Evolutionary conservation across 306 rosid species (phyloP).

Genomic region (Trifolium fragiferum): DNA sequence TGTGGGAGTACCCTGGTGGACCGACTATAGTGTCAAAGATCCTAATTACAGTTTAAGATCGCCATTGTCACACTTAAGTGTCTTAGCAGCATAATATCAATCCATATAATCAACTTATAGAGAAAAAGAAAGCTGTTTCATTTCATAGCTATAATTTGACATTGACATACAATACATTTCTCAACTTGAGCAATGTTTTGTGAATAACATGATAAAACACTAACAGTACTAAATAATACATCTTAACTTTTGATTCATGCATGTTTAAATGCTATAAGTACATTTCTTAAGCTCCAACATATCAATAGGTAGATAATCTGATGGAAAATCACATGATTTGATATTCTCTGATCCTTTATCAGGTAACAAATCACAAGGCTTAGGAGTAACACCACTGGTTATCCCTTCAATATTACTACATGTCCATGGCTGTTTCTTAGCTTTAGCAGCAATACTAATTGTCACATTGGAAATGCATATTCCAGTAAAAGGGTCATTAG

Average conservation of each 20-base stretch:
- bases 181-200: conserved; percentile 36
- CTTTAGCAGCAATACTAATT: conserved; percentile 60
- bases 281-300: conserved; percentile 61
- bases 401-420: conserved; percentile 67
- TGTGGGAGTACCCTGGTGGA: too few species aligned
- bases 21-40: too few species aligned
- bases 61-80: too few species aligned
- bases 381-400: conserved; percentile 71
- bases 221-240: conserved; percentile 15
- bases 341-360: conserved; percentile 54
- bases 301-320: conserved; percentile 62
- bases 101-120: conserved; percentile 8
- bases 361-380: conserved; percentile 64
- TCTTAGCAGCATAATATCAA: not conserved
- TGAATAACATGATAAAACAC: conserved; percentile 20
- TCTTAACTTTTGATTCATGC: conserved; percentile 32
- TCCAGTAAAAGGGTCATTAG: conserved; percentile 66
- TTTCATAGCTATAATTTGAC: conserved; percentile 13
- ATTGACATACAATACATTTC: conserved; percentile 27
- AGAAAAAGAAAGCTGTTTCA: conserved; percentile 18
- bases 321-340: conserved; percentile 65
- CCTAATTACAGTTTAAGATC: too few species aligned
- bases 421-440: conserved; percentile 78
- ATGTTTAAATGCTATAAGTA: conserved; percentile 44
- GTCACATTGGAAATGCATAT: conserved; percentile 82